These are phyloP conservation scores for Triticum urartu DNA, from an alignment of 176 grass and related monocot species.

Conservation along the genomic window DNA sequence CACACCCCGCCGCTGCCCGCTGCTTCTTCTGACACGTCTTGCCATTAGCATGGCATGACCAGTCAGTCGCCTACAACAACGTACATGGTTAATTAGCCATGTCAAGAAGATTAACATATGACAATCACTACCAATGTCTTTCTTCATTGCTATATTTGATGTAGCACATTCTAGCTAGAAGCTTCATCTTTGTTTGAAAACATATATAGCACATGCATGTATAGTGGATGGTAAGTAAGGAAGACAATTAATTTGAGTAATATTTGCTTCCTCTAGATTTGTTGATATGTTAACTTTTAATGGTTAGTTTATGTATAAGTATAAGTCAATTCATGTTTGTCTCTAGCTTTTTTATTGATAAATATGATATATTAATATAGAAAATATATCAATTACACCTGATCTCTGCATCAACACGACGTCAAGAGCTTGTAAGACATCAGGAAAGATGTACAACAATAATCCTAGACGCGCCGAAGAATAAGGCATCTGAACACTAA, in stretches of 20 bases:
- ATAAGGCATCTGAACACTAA: too few species aligned
- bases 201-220: not conserved
- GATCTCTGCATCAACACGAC: too few species aligned
- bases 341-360: not conserved
- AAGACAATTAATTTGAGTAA: conserved; percentile 6
- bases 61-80: conserved; percentile 6
- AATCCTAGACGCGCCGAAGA: too few species aligned
- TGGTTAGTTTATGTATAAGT: not conserved
- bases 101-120: not conserved
- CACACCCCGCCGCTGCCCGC: not conserved
- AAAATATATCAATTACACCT: too few species aligned
- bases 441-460: too few species aligned
- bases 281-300: not conserved
- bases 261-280: not conserved
- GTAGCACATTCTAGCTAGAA: not conserved
- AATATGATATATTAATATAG: too few species aligned
- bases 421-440: not conserved
- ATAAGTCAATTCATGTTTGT: not conserved
- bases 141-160: not conserved
- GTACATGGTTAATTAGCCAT: not conserved
- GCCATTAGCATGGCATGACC: not conserved
- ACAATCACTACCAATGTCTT: too few species aligned
- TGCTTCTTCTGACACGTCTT: not conserved
- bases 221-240: not conserved
- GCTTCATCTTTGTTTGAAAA: not conserved